Percentiles rank a stretch among this genome's conserved stretches.
These are phyloP conservation scores for Erucastrum elatum DNA, from an alignment of 345 rosid genomes.

Conservation along the genomic window DNA sequence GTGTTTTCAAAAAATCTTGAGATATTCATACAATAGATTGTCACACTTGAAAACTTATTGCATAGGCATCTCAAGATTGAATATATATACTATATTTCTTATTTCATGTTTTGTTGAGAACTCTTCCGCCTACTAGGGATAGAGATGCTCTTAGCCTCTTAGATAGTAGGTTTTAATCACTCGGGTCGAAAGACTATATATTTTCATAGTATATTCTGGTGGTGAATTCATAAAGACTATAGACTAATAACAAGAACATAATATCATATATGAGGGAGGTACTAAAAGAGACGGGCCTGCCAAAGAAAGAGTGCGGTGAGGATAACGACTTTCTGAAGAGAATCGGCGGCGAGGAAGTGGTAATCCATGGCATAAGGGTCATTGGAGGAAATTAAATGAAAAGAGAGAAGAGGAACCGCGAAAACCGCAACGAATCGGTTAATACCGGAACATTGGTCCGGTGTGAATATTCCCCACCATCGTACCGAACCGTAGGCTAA, in stretches of 20 bases:
- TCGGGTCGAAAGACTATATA: neutral
- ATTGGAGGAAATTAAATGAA: constrained; percentile 79
- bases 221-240: neutral
- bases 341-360: constrained; percentile 82
- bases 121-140: neutral
- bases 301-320: constrained; percentile 67
- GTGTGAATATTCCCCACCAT: constrained; percentile 91
- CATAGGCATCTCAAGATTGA: neutral
- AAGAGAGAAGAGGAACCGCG: constrained; percentile 81
- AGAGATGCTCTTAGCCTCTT: neutral
- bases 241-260: neutral
- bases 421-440: constrained; percentile 86
- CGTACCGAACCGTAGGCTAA: constrained; percentile 83
- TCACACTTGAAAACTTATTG: neutral
- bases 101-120: neutral
- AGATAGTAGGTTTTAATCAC: neutral
- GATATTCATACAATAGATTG: no score
- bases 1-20: neutral
- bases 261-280: neutral
- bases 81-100: neutral
- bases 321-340: constrained; percentile 70
- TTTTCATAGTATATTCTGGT: neutral
- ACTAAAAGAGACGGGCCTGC: constrained; percentile 45
- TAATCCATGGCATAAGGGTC: constrained; percentile 78
- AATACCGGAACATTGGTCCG: constrained; percentile 84